phyloP scores from a whole-genome alignment of 2,329 filamentous ascomycete genomes.

The Lasiodiplodia theobromae region DNA sequence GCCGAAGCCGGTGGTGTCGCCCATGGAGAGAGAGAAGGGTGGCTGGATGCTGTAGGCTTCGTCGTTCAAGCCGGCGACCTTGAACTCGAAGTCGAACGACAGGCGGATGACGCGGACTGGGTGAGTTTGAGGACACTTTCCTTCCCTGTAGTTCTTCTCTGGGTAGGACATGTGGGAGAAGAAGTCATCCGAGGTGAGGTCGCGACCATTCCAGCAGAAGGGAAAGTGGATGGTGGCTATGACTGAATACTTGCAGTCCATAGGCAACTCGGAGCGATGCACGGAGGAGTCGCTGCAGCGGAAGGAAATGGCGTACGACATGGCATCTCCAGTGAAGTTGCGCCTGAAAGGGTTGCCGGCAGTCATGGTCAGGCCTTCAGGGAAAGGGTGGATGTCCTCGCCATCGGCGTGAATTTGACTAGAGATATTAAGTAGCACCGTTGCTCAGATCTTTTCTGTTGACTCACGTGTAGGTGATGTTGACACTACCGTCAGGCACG shows the following conservation, averaged over 20 bases:
- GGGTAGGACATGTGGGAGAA: constrained; percentile 35
- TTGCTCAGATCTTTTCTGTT: constrained; percentile 39
- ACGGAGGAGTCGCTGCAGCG: background rate
- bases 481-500: background rate
- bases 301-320: constrained; percentile 63
- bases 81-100: constrained; percentile 59
- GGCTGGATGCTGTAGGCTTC: constrained; percentile 52
- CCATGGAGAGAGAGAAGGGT: constrained; percentile 70
- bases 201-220: constrained; percentile 46
- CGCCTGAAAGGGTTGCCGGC: constrained; percentile 64
- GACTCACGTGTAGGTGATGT: constrained; percentile 9
- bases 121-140: constrained; percentile 39
- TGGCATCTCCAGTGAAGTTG: constrained; percentile 50
- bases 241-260: constrained; percentile 64
- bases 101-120: constrained; percentile 60
- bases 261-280: constrained; percentile 70
- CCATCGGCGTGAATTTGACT: constrained; percentile 45
- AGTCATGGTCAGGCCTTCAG: constrained; percentile 73
- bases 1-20: constrained; percentile 76
- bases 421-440: constrained; percentile 13
- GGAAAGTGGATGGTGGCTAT: constrained; percentile 75
- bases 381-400: constrained; percentile 74
- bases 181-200: constrained; percentile 12
- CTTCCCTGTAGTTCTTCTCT: constrained; percentile 33
- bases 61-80: constrained; percentile 54